Percentiles rank a stretch among this genome's conserved stretches.
Conservation (phyloP, 1,284 basidiomycete genomes). For the Leccinum pachyderme region DNA sequence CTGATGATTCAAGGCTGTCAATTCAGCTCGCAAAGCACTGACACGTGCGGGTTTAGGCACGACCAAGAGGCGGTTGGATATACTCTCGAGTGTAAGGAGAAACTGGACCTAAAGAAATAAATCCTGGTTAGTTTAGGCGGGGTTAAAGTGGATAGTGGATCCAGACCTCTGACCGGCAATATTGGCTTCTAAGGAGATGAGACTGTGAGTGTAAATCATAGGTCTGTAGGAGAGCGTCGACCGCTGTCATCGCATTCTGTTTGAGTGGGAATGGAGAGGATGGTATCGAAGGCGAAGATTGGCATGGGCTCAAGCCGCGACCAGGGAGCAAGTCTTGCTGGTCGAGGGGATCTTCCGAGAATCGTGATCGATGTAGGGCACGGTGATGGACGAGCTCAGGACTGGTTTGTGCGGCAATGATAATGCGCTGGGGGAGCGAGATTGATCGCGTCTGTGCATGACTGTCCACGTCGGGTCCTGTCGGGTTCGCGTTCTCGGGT, state of each 20-base stretch:
- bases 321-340: constrained; percentile 54
- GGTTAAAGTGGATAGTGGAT: background rate
- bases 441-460: constrained; percentile 12
- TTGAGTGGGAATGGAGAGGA: constrained; percentile 45
- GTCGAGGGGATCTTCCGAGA: constrained; percentile 71
- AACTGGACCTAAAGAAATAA: constrained; percentile 66
- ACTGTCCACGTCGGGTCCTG: constrained; percentile 27
- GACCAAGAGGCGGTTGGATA: constrained; percentile 88
- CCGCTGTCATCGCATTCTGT: constrained; percentile 42
- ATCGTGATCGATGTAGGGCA: constrained; percentile 48
- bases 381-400: constrained; percentile 63
- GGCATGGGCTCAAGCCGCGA: constrained; percentile 47
- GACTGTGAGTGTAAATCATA: constrained; percentile 70
- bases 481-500: constrained; percentile 24
- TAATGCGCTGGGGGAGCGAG: constrained; percentile 42
- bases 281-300: constrained; percentile 66
- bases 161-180: constrained; percentile 86
- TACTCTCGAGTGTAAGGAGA: constrained; percentile 85
- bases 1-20: constrained; percentile 95
- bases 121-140: background rate
- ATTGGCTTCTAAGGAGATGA: constrained; percentile 82
- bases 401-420: constrained; percentile 65
- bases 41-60: constrained; percentile 94
- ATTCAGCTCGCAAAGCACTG: constrained; percentile 91
- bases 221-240: constrained; percentile 56